Evolutionary conservation across 83 land plant species (phyloP).

Genomic region (Isoetes engelmannii): DNA sequence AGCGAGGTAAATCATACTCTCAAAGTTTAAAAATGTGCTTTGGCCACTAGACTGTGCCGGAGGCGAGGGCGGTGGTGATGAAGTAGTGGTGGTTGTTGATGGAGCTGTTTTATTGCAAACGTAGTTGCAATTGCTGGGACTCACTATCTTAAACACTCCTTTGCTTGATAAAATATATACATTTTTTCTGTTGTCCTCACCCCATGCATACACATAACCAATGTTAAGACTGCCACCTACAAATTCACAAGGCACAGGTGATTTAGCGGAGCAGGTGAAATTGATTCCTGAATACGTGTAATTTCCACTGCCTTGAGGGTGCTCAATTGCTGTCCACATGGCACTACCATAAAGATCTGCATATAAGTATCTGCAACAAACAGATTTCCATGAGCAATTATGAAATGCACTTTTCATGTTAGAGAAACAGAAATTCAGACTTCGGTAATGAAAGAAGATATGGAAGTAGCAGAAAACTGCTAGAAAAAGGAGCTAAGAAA

Average conservation of each 20-base stretch:
- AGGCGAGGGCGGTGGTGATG: too few relatives aligned
- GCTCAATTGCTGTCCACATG: slow-evolving; percentile 63
- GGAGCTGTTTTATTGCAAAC: slow-evolving; percentile 28
- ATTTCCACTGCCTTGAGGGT: slow-evolving; percentile 63
- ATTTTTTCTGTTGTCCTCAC: slow-evolving; percentile 66
- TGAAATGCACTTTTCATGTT: too few relatives aligned
- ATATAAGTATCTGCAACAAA: slow-evolving; percentile 56
- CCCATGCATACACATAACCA: slow-evolving; percentile 56
- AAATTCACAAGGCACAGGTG: slow-evolving; percentile 53
- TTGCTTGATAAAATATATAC: slow-evolving; percentile 46
- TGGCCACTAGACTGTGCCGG: too few relatives aligned
- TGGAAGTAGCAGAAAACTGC: too few relatives aligned
- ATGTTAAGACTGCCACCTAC: slow-evolving; percentile 31
- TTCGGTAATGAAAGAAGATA: too few relatives aligned
- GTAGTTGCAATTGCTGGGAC: slow-evolving; percentile 61
- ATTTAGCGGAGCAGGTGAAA: slow-evolving; percentile 53
- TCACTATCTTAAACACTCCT: slow-evolving; percentile 69
- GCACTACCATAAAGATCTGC: slow-evolving; percentile 51
- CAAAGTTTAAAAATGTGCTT: too few relatives aligned
- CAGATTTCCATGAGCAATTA: too few relatives aligned
- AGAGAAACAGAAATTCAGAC: too few relatives aligned
- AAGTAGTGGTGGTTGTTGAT: too few relatives aligned
- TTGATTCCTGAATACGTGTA: slow-evolving; percentile 34
- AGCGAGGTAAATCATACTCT: too few relatives aligned
- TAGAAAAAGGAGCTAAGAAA: too few relatives aligned